Evolutionary conservation across 1,284 basidiomycete species (phyloP), one percentile per base, ranked within the genome.

Genomic region (Microbotryum saponariae): DNA sequence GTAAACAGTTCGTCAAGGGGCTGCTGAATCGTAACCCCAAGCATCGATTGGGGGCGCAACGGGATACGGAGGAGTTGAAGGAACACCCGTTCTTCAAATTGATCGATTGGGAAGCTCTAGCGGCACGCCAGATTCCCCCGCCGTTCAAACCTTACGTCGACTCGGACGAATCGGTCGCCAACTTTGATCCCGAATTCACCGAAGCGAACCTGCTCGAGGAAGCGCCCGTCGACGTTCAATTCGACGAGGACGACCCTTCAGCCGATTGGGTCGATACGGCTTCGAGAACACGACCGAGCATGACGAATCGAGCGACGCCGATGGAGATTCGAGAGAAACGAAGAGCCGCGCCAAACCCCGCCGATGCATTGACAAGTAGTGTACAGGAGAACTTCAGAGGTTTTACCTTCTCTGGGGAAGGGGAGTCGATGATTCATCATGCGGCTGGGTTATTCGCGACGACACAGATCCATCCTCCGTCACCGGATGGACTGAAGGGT

Each of bases 111-210:
- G 79, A 82, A 50, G 84, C 87, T 4, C 83, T 98, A 33, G 83
- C 86, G 51, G 82, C 82, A 70, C 96, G 97, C 76, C 89, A 96
- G 74, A 85, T 94, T 54, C 91, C 92, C 0, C 96, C 96, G 3
- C 93, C 93, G 1, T 99, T 98, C 82, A 98, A 97, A 76, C 96
- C 96, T 18, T 82, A 88, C 63, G 93, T 99, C 68, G 94, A 97
- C 75, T 96, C 91, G 29, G 96, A 99, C 80, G 96, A 99, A 77
- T 91, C 88, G 27, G 92, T 92, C 37, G 87, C 87, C 70, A 97
- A 97, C 80, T 99, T 99, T 75, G 96, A 99, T 76, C 89, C 91
- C 48, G 93, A 97, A 77, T 99, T 99, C 77, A 99, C 96, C 8
- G 83, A 83, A 46, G 87, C 89, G 18, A 86, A 92, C 74, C 78